Conservation (phyloP, 495 filamentous ascomycete genomes). For the Podospora pseudoanserina region DNA sequence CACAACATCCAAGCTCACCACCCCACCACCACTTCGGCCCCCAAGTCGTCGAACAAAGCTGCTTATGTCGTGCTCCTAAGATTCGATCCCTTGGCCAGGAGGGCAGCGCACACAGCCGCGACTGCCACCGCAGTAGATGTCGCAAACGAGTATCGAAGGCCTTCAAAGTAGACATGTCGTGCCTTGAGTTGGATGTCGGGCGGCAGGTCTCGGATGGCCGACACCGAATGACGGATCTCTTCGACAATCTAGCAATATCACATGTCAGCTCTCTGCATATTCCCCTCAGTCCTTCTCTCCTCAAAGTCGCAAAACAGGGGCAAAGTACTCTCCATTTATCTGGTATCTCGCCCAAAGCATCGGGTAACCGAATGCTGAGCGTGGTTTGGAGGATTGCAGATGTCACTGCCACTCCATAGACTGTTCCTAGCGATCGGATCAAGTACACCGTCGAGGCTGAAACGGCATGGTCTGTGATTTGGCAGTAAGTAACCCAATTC, state of each 20-base stretch:
- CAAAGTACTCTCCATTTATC: slow-evolving; percentile 62
- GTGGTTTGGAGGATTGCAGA: slow-evolving; percentile 63
- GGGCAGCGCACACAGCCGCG: slow-evolving; percentile 47
- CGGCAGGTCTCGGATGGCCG: slow-evolving; percentile 50
- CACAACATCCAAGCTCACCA: not conserved
- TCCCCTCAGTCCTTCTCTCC: not conserved
- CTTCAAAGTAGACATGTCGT: slow-evolving; percentile 57
- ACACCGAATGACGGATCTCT: slow-evolving; percentile 59
- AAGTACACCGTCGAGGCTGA: slow-evolving; percentile 62
- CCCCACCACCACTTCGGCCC: not conserved
- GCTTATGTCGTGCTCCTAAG: slow-evolving; percentile 35
- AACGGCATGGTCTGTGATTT: slow-evolving; percentile 55
- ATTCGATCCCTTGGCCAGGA: slow-evolving; percentile 50
- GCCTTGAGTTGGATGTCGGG: slow-evolving; percentile 58
- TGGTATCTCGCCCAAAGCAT: slow-evolving; percentile 58
- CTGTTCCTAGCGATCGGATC: slow-evolving; percentile 59
- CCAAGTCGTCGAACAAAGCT: not conserved
- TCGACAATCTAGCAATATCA: slow-evolving; percentile 47
- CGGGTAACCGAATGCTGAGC: slow-evolving; percentile 53
- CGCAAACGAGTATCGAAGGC: slow-evolving; percentile 53
- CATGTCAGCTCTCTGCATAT: not conserved
- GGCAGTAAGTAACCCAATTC: not conserved
- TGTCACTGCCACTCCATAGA: slow-evolving; percentile 62
- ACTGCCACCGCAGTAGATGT: slow-evolving; percentile 51
- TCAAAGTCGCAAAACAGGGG: slow-evolving; percentile 29